Conservation (phyloP, 805 yeast genomes). For the Metschnikowia amazonensis region DNA sequence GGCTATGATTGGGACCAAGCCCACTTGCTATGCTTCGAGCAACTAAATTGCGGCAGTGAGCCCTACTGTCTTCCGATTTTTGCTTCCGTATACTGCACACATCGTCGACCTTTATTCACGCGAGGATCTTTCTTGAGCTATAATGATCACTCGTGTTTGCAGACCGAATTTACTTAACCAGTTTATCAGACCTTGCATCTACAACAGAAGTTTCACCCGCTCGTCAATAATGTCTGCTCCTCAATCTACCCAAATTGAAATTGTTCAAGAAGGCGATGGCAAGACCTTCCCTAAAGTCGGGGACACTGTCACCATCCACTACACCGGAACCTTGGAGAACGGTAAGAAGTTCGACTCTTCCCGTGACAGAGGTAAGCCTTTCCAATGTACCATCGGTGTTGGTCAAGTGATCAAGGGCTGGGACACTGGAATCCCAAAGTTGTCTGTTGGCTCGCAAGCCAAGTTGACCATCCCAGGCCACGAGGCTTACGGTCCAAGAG, state of each 20-base stretch:
- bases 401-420: constrained; percentile 97
- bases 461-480: constrained; percentile 87
- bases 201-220: not conserved
- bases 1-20: not conserved
- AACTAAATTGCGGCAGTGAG: not conserved
- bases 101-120: constrained; percentile 3
- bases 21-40: not conserved
- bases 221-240: constrained; percentile 35
- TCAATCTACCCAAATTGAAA: constrained; percentile 38
- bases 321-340: constrained; percentile 90
- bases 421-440: constrained; percentile 92
- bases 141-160: constrained; percentile 13
- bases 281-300: constrained; percentile 81
- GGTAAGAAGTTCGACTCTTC: constrained; percentile 97
- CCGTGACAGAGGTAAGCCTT: constrained; percentile 91
- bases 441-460: constrained; percentile 91
- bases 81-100: constrained; percentile 1
- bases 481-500: constrained; percentile 91
- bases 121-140: not conserved
- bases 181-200: constrained; percentile 8
- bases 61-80: not conserved
- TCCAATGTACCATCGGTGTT: constrained; percentile 90
- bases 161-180: constrained; percentile 11
- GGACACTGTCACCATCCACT: constrained; percentile 89
- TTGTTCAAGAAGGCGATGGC: constrained; percentile 70